phyloP scores from a whole-genome alignment of 257 asterid genomes.

The Solanum neorickii region DNA sequence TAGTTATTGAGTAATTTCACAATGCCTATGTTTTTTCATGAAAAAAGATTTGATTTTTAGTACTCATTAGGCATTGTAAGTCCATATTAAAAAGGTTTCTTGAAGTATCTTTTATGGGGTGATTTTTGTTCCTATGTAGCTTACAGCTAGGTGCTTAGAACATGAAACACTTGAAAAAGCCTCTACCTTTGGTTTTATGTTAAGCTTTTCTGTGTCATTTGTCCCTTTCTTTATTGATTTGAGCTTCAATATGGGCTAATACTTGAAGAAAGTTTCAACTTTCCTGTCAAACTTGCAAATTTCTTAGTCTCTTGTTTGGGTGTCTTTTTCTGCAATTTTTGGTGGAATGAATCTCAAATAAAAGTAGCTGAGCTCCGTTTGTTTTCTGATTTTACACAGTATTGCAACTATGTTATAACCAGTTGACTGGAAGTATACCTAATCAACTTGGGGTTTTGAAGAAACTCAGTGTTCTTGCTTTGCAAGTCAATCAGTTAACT shows the following conservation, averaged over 20 bases:
- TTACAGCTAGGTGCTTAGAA: background rate
- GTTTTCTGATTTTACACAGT: constrained; percentile 31
- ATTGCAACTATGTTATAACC: constrained; percentile 83
- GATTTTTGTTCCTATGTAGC: background rate
- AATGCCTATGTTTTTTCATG: background rate
- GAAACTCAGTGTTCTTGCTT: constrained; percentile 76
- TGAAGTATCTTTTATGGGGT: background rate
- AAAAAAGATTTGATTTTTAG: background rate
- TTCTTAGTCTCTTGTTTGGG: background rate
- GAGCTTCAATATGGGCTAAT: background rate
- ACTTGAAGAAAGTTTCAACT: background rate
- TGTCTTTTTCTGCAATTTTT: background rate
- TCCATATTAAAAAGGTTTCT: background rate
- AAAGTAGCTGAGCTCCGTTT: background rate
- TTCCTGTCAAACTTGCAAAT: background rate
- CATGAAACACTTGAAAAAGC: background rate
- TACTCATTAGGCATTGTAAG: background rate
- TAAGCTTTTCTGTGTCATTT: background rate
- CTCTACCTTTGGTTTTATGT: background rate
- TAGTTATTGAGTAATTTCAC: background rate
- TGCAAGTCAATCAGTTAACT: constrained; percentile 65
- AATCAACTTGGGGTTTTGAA: constrained; percentile 52
- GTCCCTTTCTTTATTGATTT: background rate
- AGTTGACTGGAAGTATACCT: constrained; percentile 65
- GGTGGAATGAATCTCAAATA: background rate